Evolutionary conservation across 1,284 basidiomycete species (phyloP).

Genomic region (Trichosporon asahii): DNA sequence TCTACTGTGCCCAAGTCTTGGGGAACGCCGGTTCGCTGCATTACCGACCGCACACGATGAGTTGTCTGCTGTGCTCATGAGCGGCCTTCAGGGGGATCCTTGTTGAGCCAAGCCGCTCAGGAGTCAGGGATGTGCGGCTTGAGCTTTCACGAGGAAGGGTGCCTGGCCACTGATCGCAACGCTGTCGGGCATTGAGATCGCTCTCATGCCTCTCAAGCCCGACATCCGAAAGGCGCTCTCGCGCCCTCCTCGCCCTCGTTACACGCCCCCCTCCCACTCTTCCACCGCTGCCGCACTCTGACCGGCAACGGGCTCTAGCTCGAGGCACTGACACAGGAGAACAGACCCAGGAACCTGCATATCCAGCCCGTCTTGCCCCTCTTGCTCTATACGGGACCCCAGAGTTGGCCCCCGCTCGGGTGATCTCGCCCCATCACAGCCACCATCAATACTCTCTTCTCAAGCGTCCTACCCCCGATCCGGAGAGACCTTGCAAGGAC

Average conservation of each 20-base stretch:
- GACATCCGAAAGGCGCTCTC: neutral
- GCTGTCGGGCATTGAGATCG: neutral
- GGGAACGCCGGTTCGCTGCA: neutral
- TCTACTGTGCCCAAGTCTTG: neutral
- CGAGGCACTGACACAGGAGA: neutral
- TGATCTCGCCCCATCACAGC: neutral
- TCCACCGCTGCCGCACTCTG: neutral
- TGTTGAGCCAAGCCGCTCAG: neutral
- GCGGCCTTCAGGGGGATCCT: neutral
- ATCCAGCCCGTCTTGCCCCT: neutral
- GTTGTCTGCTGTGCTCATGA: neutral
- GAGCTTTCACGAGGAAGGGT: conserved; percentile 4
- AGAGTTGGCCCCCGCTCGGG: neutral
- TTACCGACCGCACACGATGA: neutral
- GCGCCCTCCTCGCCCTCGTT: neutral
- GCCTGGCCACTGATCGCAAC: neutral
- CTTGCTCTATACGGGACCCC: neutral
- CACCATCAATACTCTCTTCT: neutral
- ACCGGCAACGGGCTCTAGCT: neutral
- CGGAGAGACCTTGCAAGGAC: neutral
- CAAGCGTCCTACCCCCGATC: neutral
- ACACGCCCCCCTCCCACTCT: neutral
- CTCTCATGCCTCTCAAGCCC: neutral
- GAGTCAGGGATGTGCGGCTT: neutral
- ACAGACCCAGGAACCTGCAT: neutral